Evolutionary conservation across 2,329 filamentous ascomycete genomes (phyloP).

Genomic region (Metarhizium guizhouense): DNA sequence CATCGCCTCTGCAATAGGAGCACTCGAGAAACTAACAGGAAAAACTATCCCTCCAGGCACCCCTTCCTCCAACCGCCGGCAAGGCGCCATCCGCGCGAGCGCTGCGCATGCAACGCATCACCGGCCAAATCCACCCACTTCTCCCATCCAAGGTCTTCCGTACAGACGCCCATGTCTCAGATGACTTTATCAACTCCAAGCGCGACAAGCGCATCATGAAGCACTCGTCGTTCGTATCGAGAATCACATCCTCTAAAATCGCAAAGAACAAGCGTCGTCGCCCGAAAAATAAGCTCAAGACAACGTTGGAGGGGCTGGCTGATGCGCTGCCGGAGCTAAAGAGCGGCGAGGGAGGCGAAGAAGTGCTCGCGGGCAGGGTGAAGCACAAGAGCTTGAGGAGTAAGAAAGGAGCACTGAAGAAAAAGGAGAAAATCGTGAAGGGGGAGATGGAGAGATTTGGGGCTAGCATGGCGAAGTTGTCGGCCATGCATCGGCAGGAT

Average conservation of each 20-base stretch:
- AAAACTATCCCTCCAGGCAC: conserved; percentile 12
- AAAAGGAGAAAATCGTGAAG: conserved; percentile 70
- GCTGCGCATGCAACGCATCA: conserved; percentile 43
- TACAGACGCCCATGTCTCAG: conserved; percentile 38
- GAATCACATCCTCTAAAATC: conserved; percentile 53
- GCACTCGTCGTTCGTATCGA: conserved; percentile 69
- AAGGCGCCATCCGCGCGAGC: conserved; percentile 49
- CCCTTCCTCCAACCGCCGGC: conserved; percentile 26
- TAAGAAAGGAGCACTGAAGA: conserved; percentile 71
- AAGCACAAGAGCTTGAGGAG: conserved; percentile 66
- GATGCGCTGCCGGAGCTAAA: conserved; percentile 65
- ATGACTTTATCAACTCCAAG: conserved; percentile 63
- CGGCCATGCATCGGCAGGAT: conserved; percentile 21
- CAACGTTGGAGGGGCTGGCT: conserved; percentile 66
- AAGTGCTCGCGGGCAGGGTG: conserved; percentile 48
- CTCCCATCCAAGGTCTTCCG: conserved; percentile 44
- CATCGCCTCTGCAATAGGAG: background rate
- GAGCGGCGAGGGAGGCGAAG: conserved; percentile 36
- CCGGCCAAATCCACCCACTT: conserved; percentile 38
- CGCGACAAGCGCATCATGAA: conserved; percentile 77
- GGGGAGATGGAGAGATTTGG: conserved; percentile 79
- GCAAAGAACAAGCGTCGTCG: conserved; percentile 29
- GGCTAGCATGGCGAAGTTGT: conserved; percentile 70
- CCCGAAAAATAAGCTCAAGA: conserved; percentile 68
- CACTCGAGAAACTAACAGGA: background rate